These are phyloP conservation scores for Aspergillus homomorphus DNA, from an alignment of 495 filamentous ascomycete genomes.

Conservation along the genomic window DNA sequence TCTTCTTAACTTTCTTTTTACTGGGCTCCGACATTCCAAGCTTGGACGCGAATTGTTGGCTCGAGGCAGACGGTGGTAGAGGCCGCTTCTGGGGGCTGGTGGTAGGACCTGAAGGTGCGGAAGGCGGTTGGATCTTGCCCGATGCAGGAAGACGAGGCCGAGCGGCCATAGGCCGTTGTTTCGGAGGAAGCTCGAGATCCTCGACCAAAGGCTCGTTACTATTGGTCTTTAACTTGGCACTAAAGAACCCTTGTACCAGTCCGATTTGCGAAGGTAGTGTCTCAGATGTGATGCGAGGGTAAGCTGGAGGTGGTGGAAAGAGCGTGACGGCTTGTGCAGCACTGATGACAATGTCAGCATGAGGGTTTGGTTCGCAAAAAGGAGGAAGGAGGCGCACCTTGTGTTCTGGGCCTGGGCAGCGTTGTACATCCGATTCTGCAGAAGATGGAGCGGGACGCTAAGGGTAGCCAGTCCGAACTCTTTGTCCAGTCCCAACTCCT, in stretches of 20 bases:
- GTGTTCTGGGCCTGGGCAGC: slow-evolving; percentile 74
- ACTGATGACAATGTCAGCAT: slow-evolving; percentile 24
- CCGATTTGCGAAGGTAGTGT: slow-evolving; percentile 77
- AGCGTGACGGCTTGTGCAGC: slow-evolving; percentile 46
- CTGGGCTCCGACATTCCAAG: slow-evolving; percentile 35
- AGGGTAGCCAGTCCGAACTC: slow-evolving; percentile 83
- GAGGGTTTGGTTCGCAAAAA: neutral
- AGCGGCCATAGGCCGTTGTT: slow-evolving; percentile 75
- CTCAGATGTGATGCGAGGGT: slow-evolving; percentile 76
- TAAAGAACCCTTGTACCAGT: slow-evolving; percentile 84
- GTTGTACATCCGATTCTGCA: slow-evolving; percentile 84
- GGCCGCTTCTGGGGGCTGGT: slow-evolving; percentile 84
- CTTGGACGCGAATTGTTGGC: slow-evolving; percentile 21
- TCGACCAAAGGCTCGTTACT: slow-evolving; percentile 80
- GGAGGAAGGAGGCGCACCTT: slow-evolving; percentile 40
- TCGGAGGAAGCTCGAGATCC: slow-evolving; percentile 90
- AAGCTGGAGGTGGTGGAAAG: slow-evolving; percentile 60
- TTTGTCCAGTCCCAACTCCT: slow-evolving; percentile 84
- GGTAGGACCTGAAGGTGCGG: slow-evolving; percentile 28
- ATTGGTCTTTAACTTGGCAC: slow-evolving; percentile 77
- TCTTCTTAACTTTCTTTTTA: slow-evolving; percentile 50
- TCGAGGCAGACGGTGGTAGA: slow-evolving; percentile 31
- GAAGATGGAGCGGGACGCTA: slow-evolving; percentile 88
- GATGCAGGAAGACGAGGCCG: slow-evolving; percentile 85
- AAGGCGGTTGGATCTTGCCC: slow-evolving; percentile 70